Evolutionary conservation across 202 grass and related monocot species (phyloP).

Genomic region (Dendrocalamus latiflorus): DNA sequence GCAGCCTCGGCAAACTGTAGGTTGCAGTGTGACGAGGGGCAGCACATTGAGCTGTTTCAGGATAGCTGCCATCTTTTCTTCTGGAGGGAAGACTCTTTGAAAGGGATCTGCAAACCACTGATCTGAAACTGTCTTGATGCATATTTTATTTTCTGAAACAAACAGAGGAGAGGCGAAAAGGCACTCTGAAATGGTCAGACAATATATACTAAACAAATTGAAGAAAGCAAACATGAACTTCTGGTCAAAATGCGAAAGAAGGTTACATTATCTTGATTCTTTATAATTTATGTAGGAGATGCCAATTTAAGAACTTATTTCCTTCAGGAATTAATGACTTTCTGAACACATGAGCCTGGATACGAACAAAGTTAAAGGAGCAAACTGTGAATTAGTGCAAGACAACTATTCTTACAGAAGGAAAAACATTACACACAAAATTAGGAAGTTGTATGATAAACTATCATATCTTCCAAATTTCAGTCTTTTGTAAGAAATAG

Average conservation of each 20-base stretch:
- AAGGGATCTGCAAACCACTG: constrained; percentile 82
- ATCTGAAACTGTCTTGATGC: constrained; percentile 85
- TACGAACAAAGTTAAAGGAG: not conserved
- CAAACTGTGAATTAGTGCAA: constrained; percentile 7
- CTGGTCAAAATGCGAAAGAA: not conserved
- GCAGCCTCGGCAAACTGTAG: constrained; percentile 25
- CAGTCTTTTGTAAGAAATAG: constrained; percentile 24
- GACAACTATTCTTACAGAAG: not conserved
- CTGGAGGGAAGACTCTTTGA: constrained; percentile 51
- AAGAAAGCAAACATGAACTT: not conserved
- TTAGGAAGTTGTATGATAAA: not conserved
- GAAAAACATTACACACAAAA: not conserved
- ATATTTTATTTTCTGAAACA: constrained; percentile 39
- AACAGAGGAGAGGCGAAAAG: not conserved
- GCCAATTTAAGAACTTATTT: not conserved
- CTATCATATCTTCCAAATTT: not conserved
- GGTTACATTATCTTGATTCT: constrained; percentile 26
- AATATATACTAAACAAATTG: constrained; percentile 2
- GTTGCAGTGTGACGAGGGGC: constrained; percentile 35
- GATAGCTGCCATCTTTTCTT: constrained; percentile 29
- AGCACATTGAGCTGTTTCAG: constrained; percentile 31
- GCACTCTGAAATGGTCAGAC: constrained; percentile 31
- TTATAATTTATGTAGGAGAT: not conserved
- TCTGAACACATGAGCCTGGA: not conserved
- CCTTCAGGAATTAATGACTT: not conserved